These are phyloP conservation scores for Cercospora zeae-maydis DNA, from an alignment of 2,329 filamentous ascomycete genomes.

Conservation along the genomic window DNA sequence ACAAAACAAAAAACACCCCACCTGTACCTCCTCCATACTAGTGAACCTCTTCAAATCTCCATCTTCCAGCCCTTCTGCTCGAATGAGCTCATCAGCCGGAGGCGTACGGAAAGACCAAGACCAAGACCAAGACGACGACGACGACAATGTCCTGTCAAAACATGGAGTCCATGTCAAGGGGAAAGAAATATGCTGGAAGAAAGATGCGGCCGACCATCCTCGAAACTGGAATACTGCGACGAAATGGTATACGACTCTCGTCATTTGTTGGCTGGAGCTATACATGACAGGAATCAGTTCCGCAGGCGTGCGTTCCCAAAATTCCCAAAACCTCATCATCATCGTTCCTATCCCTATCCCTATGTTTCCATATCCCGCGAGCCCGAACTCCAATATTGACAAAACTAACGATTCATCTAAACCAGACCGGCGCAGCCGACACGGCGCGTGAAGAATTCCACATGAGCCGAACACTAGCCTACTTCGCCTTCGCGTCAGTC, in stretches of 20 bases:
- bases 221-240: constrained; percentile 15
- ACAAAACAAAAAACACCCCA: too few species aligned
- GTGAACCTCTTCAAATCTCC: too few species aligned
- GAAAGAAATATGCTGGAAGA: constrained; percentile 20
- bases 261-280: constrained; percentile 22
- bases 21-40: too few species aligned
- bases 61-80: neutral
- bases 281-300: constrained; percentile 26
- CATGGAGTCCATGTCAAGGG: constrained; percentile 19
- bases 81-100: constrained; percentile 5
- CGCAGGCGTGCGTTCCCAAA: constrained; percentile 11
- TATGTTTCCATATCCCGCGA: too few species aligned
- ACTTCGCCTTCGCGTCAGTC: constrained; percentile 25
- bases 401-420: neutral
- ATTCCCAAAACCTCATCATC: neutral
- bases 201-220: constrained; percentile 17
- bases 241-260: constrained; percentile 18
- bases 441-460: constrained; percentile 16
- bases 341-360: too few species aligned
- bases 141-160: neutral
- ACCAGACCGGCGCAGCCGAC: constrained; percentile 19
- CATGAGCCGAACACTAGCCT: constrained; percentile 19
- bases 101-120: neutral
- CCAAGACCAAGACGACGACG: too few species aligned
- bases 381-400: neutral